Conservation (phyloP, 2,329 filamentous ascomycete genomes). For the Fusarium illudens region DNA sequence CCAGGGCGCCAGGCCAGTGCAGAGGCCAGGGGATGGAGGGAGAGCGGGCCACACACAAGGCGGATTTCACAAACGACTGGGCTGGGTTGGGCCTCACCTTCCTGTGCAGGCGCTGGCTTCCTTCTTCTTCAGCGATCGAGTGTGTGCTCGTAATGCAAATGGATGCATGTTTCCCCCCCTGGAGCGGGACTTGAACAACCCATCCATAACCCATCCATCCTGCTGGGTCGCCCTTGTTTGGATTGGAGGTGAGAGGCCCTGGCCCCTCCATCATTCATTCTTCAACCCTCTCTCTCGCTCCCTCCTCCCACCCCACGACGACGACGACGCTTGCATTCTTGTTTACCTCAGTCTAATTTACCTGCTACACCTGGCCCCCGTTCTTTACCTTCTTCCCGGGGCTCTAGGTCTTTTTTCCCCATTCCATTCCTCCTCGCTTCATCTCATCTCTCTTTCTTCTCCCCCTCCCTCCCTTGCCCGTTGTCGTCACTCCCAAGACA, state of each 20-base stretch:
- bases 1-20: slow-evolving; percentile 1
- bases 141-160: neutral
- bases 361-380: slow-evolving; percentile 18
- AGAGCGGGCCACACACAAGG: neutral
- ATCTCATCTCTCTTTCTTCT: slow-evolving; percentile 26
- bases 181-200: slow-evolving; percentile 5
- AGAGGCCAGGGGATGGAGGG: neutral
- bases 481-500: slow-evolving; percentile 18
- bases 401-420: neutral
- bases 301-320: slow-evolving; percentile 10
- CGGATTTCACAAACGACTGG: neutral
- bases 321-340: slow-evolving; percentile 25
- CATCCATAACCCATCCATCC: slow-evolving; percentile 12
- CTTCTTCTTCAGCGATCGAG: neutral
- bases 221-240: slow-evolving; percentile 32
- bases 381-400: slow-evolving; percentile 20
- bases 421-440: slow-evolving; percentile 28
- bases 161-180: neutral
- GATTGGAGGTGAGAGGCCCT: too few relatives aligned
- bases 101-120: neutral
- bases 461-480: slow-evolving; percentile 19
- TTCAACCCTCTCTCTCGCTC: slow-evolving; percentile 9
- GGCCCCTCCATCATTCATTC: slow-evolving; percentile 1
- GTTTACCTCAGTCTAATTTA: slow-evolving; percentile 29
- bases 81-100: neutral